Base-by-base conservation (phyloP, 371 early-diverging fungal genomes). In the Rhizopus stolonifer region DNA sequence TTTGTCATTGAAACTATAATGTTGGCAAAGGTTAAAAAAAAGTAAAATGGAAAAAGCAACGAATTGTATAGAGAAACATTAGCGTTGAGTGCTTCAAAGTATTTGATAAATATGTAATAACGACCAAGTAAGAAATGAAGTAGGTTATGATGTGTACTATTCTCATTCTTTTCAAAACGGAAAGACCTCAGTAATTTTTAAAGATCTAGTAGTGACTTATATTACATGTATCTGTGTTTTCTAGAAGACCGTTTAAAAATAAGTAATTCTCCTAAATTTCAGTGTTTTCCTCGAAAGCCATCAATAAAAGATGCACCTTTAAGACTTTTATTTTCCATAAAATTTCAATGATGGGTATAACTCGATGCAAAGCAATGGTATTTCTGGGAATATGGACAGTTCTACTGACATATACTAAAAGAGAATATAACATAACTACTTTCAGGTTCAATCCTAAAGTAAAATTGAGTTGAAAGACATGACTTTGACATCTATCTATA, bases 261-360 rank as follows among this genome's bases (percentile, higher is more conserved):
- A 5, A 17, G 25, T 10, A 24, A 44, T 13, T 24, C 24, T 5
- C 11, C 22, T 44, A n/a, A 6, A 17, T 44, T 44, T 19, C 19
- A 17, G 3, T 24, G 24, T 7, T 19, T 13, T 6, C 4, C 19
- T 10, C 19, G 13, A 24, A 44, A 13, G 13, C 14, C 44, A 7
- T 44, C 25, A 4, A 44, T 24, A 11, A 38, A 17, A 38, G 25
- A 6, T 44, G 44, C 25, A 4, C 24, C 44, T 19, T 44, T 19
- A 44, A 4, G 24, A 4, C 24, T 24, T 23, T 44, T 24, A n/a
- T 44, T 24, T 44, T 44, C 44, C 44, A 44, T 2, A 24, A 17
- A 14, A 44, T 44, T 23, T 44, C 44, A n/a, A 44, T 44, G 24
- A 44, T 45, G 45, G 25, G 21, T 42, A 21, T 42, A 21, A 42